Evolutionary conservation across 2,329 filamentous ascomycete species (phyloP).

Genomic region (Colletotrichum viniferum): DNA sequence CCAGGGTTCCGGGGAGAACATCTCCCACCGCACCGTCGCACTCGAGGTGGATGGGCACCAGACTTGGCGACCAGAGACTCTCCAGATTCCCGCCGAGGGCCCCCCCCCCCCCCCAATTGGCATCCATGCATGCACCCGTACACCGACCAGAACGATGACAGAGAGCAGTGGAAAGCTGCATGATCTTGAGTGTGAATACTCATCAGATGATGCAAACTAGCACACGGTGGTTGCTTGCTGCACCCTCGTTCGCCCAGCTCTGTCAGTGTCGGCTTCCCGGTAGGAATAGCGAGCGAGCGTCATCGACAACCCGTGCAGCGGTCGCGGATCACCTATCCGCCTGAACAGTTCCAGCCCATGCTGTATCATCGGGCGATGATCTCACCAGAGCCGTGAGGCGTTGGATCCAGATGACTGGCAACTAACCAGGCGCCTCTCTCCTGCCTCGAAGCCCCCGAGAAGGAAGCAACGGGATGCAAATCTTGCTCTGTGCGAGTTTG

Average conservation of each 20-base stretch:
- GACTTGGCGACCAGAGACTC: not conserved
- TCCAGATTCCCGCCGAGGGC: not conserved
- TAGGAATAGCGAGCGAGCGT: not conserved
- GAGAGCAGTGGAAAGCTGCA: conserved; percentile 8
- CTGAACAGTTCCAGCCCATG: not conserved
- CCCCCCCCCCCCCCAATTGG: not conserved
- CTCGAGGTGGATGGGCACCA: conserved; percentile 1
- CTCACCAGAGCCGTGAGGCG: not conserved
- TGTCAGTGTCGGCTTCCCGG: not conserved
- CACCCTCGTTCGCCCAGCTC: not conserved
- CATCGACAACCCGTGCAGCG: not conserved
- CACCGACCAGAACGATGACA: conserved; percentile 3
- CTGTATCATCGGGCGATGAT: not conserved
- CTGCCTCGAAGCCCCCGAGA: not conserved
- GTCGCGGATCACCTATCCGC: not conserved
- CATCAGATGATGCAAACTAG: conserved; percentile 3
- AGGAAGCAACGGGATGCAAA: not conserved
- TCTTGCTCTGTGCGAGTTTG: not conserved
- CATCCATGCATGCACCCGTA: conserved; percentile 8
- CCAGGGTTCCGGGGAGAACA: conserved; percentile 16
- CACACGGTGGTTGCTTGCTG: not conserved
- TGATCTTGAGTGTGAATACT: not conserved
- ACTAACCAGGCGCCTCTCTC: not conserved
- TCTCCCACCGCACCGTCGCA: conserved; percentile 7
- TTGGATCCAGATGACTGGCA: not conserved